Evolutionary conservation across 345 rosid genomes (phyloP).

Genomic region (Psidium guajava): DNA sequence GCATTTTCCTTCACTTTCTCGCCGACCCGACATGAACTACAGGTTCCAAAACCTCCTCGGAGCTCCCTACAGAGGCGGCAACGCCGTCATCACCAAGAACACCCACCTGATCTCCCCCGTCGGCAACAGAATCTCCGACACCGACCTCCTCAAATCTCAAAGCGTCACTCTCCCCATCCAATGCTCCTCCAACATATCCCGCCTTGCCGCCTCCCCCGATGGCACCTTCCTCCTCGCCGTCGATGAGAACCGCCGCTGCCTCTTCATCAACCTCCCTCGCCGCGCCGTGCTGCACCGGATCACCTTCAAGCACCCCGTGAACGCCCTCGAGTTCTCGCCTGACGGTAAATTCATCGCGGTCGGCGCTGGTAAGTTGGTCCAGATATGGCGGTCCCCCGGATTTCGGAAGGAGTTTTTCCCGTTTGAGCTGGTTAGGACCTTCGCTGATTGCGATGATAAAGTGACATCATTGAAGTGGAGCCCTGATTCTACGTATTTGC

Average conservation of each 20-base stretch:
- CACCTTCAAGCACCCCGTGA: conserved; percentile 43
- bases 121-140: conserved; percentile 84
- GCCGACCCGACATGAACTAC: conserved; percentile 46
- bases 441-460: conserved; percentile 63
- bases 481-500: conserved; percentile 58
- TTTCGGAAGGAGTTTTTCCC: conserved; percentile 62
- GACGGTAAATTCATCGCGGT: conserved; percentile 69
- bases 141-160: conserved; percentile 71
- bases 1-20: not conserved
- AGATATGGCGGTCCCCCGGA: conserved; percentile 86
- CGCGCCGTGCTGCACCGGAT: conserved; percentile 74
- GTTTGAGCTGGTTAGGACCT: conserved; percentile 64
- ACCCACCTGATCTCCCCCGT: conserved; percentile 72
- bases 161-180: conserved; percentile 52
- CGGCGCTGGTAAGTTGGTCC: conserved; percentile 70
- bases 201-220: conserved; percentile 68
- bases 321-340: conserved; percentile 62
- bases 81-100: conserved; percentile 48
- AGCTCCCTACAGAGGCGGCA: conserved; percentile 90
- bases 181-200: conserved; percentile 61
- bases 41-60: conserved; percentile 78
- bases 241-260: conserved; percentile 69
- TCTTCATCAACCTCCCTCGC: conserved; percentile 70
- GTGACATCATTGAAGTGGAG: conserved; percentile 70
- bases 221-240: conserved; percentile 69